Conservation (phyloP, 768 basidiomycete species). For the Ramaria sp. region DNA sequence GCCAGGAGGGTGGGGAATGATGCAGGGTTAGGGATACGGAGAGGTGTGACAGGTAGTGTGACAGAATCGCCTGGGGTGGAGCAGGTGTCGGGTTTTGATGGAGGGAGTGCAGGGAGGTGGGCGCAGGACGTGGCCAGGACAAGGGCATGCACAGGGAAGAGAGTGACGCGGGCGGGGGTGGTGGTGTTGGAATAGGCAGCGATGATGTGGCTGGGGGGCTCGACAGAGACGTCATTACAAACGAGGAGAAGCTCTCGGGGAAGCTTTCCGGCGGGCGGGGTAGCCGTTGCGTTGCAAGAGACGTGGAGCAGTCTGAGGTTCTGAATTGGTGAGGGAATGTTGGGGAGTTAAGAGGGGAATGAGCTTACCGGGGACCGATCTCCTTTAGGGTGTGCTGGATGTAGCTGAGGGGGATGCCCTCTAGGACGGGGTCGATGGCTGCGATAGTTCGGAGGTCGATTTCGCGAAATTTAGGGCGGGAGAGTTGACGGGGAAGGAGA, state of each 20-base stretch:
- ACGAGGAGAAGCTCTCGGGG: conserved; percentile 33
- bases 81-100: background rate
- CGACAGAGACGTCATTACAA: conserved; percentile 20
- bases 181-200: conserved; percentile 40
- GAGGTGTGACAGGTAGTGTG: conserved; percentile 52
- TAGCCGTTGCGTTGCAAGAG: background rate
- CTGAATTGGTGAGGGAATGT: background rate
- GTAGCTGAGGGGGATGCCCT: conserved; percentile 49
- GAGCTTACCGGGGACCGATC: conserved; percentile 32
- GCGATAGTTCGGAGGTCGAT: conserved; percentile 43
- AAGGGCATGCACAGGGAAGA: conserved; percentile 61
- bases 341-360: background rate
- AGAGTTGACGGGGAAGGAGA: conserved; percentile 54
- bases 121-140: conserved; percentile 62
- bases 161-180: conserved; percentile 25
- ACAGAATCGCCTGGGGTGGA: conserved; percentile 15
- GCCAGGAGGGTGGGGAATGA: conserved; percentile 55
- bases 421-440: conserved; percentile 42
- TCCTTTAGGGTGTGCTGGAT: conserved; percentile 39
- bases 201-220: conserved; percentile 30
- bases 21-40: conserved; percentile 59
- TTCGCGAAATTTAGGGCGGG: conserved; percentile 47
- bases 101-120: conserved; percentile 35
- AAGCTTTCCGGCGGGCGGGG: conserved; percentile 19
- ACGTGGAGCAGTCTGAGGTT: background rate